Base-by-base conservation (phyloP, 1,139 yeast genomes). In the Magnusiomyces starmeri region DNA sequence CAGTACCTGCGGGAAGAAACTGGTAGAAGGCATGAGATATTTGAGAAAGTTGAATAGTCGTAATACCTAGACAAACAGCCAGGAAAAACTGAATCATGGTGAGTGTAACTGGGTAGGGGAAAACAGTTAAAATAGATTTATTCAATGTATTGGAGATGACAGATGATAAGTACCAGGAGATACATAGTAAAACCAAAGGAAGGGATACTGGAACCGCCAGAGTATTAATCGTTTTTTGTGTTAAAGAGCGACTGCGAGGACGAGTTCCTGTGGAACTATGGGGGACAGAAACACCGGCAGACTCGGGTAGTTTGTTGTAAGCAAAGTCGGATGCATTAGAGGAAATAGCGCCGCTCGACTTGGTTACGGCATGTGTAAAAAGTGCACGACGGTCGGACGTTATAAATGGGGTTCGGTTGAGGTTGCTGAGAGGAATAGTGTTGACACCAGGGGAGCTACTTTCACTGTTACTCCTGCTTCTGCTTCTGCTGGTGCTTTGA, bases 31-130 rank as follows among this genome's bases (percentile, higher is more conserved):
- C 51, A 25, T 58, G 61, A 22, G 55, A 55, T 32, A 50, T 39
- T 43, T 59, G 59, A 14, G 68, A 65, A 46, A 59, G 39, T 16
- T 52, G 45, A 29, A 64, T 55, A 1, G 68, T 61, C 2, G 56
- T 41, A 4, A 84, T 67, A 0, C 95, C 95, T 40, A 77, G 63
- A 35, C 77, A 72, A 21, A 82, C 82, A 59, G 87, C 88, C 59
- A 86, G 72, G 41, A 83, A 62, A 64, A 90, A 90, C 70, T 90
- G 97, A 49, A 83, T 73, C 73, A 89, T 87, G 0, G 97, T 87
- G 53, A 90, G 75, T 0, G 95, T 83, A 9, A 88, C 81, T 1
- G 97, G 96, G 65, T 83, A 85, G 46, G 78, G 78, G 66, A 83
- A 87, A 48, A 74, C 74, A 56, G 75, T 78, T 55, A 90, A 70